Percentiles rank a stretch among this genome's conserved stretches.
Evolutionary conservation across 2,329 filamentous ascomycete genomes (phyloP).

Genomic region (Fusarium napiforme): DNA sequence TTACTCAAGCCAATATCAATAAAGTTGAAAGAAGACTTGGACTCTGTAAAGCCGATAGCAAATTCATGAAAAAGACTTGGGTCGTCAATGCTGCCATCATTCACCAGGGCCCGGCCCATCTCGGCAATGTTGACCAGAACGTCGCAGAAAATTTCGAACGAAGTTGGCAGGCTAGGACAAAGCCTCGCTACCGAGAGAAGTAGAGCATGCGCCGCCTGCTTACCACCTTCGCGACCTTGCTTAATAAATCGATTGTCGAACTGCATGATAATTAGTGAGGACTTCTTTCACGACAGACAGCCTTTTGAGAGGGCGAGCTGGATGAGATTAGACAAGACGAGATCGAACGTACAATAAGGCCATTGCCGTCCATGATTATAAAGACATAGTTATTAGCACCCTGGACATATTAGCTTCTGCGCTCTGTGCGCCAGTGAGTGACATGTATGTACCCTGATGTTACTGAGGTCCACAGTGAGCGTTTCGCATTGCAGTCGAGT

Average conservation of each 20-base stretch:
- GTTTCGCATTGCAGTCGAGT: neutral
- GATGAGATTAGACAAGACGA: neutral
- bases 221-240: slow-evolving; percentile 66
- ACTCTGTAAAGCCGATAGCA: slow-evolving; percentile 68
- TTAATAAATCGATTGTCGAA: slow-evolving; percentile 67
- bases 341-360: slow-evolving; percentile 61
- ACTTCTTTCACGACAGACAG: neutral
- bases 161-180: slow-evolving; percentile 56
- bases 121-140: slow-evolving; percentile 65
- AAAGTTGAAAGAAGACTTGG: slow-evolving; percentile 70
- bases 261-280: slow-evolving; percentile 49
- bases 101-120: slow-evolving; percentile 61
- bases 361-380: slow-evolving; percentile 72
- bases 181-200: slow-evolving; percentile 58
- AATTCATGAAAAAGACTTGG: slow-evolving; percentile 65
- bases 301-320: neutral
- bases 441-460: slow-evolving; percentile 3
- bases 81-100: slow-evolving; percentile 58
- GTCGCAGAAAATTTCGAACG: slow-evolving; percentile 66
- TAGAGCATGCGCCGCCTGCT: slow-evolving; percentile 62
- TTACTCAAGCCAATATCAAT: slow-evolving; percentile 70
- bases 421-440: slow-evolving; percentile 12
- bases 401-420: slow-evolving; percentile 48
- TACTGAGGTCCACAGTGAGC: slow-evolving; percentile 44
- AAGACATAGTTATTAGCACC: slow-evolving; percentile 68